Evolutionary conservation across 139 green algal species (phyloP).

Genomic region (Pleodorina starrii): DNA sequence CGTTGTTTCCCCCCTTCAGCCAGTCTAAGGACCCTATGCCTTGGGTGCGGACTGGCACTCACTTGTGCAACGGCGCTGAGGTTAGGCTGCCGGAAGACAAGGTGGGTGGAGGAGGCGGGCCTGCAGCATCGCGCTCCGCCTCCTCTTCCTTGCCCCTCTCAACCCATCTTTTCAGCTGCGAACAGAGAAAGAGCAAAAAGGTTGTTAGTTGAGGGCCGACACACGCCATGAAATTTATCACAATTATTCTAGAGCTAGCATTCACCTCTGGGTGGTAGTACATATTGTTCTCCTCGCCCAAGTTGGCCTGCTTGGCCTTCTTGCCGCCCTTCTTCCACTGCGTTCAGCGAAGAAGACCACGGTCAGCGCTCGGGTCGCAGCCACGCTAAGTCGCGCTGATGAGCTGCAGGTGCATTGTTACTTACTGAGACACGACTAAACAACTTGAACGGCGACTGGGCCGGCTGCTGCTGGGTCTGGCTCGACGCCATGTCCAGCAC

Average conservation of each 20-base stretch:
- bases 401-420: neutral
- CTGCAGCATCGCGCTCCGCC: conserved; percentile 40
- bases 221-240: neutral
- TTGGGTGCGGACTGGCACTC: neutral
- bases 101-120: conserved; percentile 43
- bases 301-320: neutral
- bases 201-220: neutral
- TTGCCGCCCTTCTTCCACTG: conserved; percentile 28
- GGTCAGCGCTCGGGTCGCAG: no score
- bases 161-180: conserved; percentile 63
- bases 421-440: conserved; percentile 8
- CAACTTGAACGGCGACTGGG: conserved; percentile 6
- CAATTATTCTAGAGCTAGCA: neutral
- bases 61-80: neutral
- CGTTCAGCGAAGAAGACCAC: neutral
- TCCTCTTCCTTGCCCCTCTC: conserved; percentile 63
- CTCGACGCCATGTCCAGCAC: neutral
- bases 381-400: neutral
- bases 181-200: neutral
- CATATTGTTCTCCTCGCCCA: conserved; percentile 51
- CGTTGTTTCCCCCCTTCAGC: no score
- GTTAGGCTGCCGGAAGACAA: neutral
- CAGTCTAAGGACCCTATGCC: no score
- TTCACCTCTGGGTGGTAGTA: conserved; percentile 47
- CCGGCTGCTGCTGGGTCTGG: conserved; percentile 6